Conservation (phyloP, 2,329 filamentous ascomycete genomes). For the Penicillium sp. region DNA sequence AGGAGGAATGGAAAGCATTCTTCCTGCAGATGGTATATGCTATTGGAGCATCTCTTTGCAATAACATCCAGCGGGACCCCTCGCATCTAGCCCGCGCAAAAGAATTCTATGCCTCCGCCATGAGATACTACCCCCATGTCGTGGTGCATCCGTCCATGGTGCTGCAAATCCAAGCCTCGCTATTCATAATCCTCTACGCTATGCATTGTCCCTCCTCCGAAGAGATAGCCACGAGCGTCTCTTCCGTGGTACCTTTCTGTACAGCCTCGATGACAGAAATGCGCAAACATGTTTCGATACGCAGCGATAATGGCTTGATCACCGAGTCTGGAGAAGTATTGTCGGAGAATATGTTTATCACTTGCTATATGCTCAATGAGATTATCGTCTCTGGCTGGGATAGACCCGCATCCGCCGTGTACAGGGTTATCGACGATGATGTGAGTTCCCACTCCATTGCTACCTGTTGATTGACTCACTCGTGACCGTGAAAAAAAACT, state of each 20-base stretch:
- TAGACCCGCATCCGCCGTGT: slow-evolving; percentile 26
- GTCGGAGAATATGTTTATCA: slow-evolving; percentile 28
- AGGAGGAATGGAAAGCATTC: slow-evolving; percentile 25
- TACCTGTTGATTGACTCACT: neutral
- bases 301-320: slow-evolving; percentile 9
- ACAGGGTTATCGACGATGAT: slow-evolving; percentile 27
- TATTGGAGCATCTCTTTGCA: slow-evolving; percentile 27
- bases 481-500: neutral
- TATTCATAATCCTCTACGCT: slow-evolving; percentile 28
- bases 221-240: slow-evolving; percentile 25
- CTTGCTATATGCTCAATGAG: slow-evolving; percentile 31
- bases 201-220: slow-evolving; percentile 28
- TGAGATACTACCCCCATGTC: slow-evolving; percentile 29
- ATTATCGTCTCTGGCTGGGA: slow-evolving; percentile 30
- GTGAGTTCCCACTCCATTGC: slow-evolving; percentile 11
- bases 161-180: slow-evolving; percentile 29
- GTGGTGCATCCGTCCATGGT: slow-evolving; percentile 25
- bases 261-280: slow-evolving; percentile 27
- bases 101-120: slow-evolving; percentile 24
- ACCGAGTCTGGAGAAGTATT: slow-evolving; percentile 14
- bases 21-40: slow-evolving; percentile 30
- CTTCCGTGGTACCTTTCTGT: slow-evolving; percentile 29
- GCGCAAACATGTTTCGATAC: slow-evolving; percentile 18
- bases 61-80: slow-evolving; percentile 21
- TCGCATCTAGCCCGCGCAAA: slow-evolving; percentile 22